Evolutionary conservation across 805 yeast species (phyloP).

Genomic region (Pichia deserticola): DNA sequence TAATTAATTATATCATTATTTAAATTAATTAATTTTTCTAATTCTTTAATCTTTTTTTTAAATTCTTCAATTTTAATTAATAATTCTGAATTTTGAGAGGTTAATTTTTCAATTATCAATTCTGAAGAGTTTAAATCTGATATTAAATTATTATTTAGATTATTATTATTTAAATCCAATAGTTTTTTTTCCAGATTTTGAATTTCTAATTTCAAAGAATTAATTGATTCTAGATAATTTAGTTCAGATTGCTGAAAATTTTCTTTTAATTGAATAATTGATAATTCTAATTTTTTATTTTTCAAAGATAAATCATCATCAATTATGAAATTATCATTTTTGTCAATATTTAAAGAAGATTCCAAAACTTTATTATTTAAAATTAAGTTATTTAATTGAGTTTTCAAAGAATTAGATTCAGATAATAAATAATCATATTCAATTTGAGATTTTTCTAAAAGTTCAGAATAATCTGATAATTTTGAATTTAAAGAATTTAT

Average conservation of each 20-base stretch:
- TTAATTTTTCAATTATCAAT: slow-evolving; percentile 11
- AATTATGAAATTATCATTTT: neutral
- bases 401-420: slow-evolving; percentile 24
- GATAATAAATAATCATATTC: slow-evolving; percentile 40
- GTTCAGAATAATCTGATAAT: neutral
- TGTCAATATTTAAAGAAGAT: neutral
- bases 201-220: slow-evolving; percentile 21
- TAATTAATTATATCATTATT: neutral
- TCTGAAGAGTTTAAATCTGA: slow-evolving; percentile 1
- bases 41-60: neutral
- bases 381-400: slow-evolving; percentile 18
- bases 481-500: neutral
- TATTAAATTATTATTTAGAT: neutral
- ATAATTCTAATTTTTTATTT: slow-evolving; percentile 23
- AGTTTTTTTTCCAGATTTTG: slow-evolving; percentile 14
- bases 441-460: slow-evolving; percentile 31
- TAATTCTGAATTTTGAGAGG: slow-evolving; percentile 19
- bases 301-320: slow-evolving; percentile 14
- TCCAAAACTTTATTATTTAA: slow-evolving; percentile 27
- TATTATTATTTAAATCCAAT: neutral
- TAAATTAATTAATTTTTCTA: neutral
- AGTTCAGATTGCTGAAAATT: slow-evolving; percentile 7
- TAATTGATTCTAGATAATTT: neutral
- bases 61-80: neutral
- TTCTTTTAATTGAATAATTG: slow-evolving; percentile 21